phyloP scores from a whole-genome alignment of 306 rosid species.

The Parietaria judaica region DNA sequence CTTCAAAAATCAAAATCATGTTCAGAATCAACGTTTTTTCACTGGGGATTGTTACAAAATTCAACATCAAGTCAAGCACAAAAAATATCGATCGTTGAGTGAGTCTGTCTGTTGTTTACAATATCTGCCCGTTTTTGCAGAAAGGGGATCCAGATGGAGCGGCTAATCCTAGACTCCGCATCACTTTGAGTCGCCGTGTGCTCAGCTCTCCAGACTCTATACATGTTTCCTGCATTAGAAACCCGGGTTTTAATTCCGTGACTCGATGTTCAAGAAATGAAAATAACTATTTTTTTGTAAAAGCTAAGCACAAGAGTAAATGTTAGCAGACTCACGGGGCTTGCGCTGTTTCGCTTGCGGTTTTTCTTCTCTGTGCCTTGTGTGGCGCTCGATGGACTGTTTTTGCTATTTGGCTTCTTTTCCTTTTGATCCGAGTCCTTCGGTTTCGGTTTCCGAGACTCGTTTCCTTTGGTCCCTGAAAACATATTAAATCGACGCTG shows the following conservation, averaged over 20 bases:
- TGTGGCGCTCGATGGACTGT: neutral
- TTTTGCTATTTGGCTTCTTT: neutral
- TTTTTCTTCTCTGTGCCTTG: neutral
- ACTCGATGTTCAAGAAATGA: neutral
- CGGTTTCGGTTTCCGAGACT: neutral
- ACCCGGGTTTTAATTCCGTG: neutral
- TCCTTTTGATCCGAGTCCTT: neutral
- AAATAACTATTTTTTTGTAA: neutral
- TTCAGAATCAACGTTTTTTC: no score
- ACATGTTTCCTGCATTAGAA: conserved; percentile 23
- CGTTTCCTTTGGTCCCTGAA: conserved; percentile 2
- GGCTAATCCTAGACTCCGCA: conserved; percentile 57
- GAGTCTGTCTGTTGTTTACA: no score
- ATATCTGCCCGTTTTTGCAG: conserved; percentile 13
- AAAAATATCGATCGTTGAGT: no score
- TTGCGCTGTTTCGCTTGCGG: conserved; percentile 16
- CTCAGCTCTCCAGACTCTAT: conserved; percentile 40
- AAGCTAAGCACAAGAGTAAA: neutral
- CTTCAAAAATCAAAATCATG: no score
- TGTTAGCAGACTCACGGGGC: conserved; percentile 21
- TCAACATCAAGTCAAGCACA: no score
- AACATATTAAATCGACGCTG: neutral
- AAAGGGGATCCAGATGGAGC: conserved; percentile 60
- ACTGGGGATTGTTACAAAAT: no score
- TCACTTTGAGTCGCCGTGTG: conserved; percentile 50